Conservation (phyloP, 2,329 filamentous ascomycete species). For the Helotiales sp. region DNA sequence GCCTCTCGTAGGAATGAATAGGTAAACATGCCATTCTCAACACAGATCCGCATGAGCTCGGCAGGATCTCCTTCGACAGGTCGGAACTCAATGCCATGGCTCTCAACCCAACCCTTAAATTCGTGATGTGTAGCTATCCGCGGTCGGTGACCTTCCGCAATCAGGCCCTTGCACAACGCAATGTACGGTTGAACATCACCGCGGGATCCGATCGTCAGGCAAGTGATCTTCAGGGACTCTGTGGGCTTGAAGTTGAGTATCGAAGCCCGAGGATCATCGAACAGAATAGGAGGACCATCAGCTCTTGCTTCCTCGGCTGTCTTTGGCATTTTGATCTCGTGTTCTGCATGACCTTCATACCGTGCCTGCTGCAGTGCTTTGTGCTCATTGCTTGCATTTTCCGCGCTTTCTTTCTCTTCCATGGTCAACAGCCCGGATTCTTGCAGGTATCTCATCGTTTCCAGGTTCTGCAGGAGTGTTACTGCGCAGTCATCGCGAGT, state of each 20-base stretch:
- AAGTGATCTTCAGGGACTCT: constrained; percentile 79
- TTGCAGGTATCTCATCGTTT: constrained; percentile 68
- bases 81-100: constrained; percentile 92
- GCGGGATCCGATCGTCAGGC: constrained; percentile 91
- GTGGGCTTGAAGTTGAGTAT: constrained; percentile 89
- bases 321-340: constrained; percentile 51
- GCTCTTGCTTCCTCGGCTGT: constrained; percentile 43
- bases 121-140: constrained; percentile 91
- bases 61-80: constrained; percentile 87
- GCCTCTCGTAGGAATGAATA: constrained; percentile 87
- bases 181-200: constrained; percentile 98
- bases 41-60: constrained; percentile 93
- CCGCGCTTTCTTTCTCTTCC: constrained; percentile 69
- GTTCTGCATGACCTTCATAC: constrained; percentile 49
- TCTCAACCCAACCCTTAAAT: constrained; percentile 84
- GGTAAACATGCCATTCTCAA: constrained; percentile 97
- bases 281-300: constrained; percentile 74
- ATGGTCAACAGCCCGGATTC: constrained; percentile 68
- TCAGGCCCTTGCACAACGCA: constrained; percentile 85
- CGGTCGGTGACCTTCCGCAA: constrained; percentile 82
- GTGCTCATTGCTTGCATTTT: constrained; percentile 77
- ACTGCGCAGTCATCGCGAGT: constrained; percentile 86
- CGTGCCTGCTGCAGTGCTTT: constrained; percentile 77
- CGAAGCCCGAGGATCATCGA: constrained; percentile 86
- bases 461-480: constrained; percentile 74